Percentiles rank a stretch among this genome's conserved stretches.
Conservation (phyloP, 176 grass and related monocot genomes). For the Triticum monococcum region DNA sequence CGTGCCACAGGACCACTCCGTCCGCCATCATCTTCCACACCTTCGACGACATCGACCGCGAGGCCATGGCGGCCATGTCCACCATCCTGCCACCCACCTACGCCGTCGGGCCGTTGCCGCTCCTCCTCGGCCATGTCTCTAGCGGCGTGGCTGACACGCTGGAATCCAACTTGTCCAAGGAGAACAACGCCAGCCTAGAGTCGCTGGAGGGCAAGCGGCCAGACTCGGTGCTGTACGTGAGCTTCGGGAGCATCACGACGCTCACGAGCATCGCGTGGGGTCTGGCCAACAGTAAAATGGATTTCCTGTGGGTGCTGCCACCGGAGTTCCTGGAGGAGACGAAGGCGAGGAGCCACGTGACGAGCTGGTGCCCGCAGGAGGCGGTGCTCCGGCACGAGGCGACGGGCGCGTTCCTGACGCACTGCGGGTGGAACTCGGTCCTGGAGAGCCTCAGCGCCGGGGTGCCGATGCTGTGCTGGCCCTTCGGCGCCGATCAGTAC, state of each 20-base stretch:
- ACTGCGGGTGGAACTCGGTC: slow-evolving; percentile 57
- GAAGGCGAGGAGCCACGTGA: neutral
- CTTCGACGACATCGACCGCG: slow-evolving; percentile 11
- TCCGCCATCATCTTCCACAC: slow-evolving; percentile 34
- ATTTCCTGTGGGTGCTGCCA: slow-evolving; percentile 17
- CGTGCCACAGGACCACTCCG: neutral
- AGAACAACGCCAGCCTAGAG: neutral
- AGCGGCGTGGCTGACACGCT: neutral
- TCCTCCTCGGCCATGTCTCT: neutral
- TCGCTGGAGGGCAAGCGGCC: neutral
- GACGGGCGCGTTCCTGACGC: slow-evolving; percentile 29
- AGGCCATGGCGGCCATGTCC: neutral
- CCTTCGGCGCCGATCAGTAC: neutral
- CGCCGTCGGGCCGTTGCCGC: neutral
- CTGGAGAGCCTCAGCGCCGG: slow-evolving; percentile 19
- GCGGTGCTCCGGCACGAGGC: slow-evolving; percentile 36
- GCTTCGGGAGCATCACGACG: slow-evolving; percentile 9
- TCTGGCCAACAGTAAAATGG: neutral
- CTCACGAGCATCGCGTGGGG: slow-evolving; percentile 1
- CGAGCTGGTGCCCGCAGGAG: slow-evolving; percentile 41
- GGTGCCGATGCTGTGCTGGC: neutral
- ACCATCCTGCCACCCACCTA: slow-evolving; percentile 8
- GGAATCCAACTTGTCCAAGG: neutral
- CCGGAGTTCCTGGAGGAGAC: slow-evolving; percentile 8
- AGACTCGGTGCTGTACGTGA: slow-evolving; percentile 4